Percentiles rank a stretch among this genome's conserved stretches.
phyloP scores from a whole-genome alignment of 2,329 filamentous ascomycete species.

The Fusarium coicis region DNA sequence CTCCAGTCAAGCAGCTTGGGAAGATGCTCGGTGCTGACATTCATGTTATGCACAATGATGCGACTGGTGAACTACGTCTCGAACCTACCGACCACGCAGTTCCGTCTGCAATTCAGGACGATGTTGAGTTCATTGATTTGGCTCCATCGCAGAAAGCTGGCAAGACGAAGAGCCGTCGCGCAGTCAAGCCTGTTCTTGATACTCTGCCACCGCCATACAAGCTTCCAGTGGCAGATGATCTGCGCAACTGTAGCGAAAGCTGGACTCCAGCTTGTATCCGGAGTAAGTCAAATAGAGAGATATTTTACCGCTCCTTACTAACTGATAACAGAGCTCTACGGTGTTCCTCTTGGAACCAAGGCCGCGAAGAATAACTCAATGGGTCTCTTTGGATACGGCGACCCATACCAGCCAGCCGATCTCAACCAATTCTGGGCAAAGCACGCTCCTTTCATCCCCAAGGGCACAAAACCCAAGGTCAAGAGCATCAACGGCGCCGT shows the following conservation, averaged over 20 bases:
- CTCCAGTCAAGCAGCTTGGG: not conserved
- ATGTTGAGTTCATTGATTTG: not conserved
- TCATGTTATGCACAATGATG: not conserved
- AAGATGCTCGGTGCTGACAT: not conserved
- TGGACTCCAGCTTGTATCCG: slow-evolving; percentile 7
- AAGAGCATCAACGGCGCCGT: not conserved
- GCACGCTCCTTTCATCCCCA: not conserved
- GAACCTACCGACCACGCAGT: not conserved
- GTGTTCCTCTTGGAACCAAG: not conserved
- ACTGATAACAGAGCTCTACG: not conserved
- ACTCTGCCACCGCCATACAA: not conserved
- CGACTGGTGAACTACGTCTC: not conserved
- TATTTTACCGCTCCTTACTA: fast-evolving
- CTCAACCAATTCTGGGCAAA: not conserved
- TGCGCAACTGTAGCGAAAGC: not conserved
- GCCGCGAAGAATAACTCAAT: not conserved
- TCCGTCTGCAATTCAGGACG: not conserved
- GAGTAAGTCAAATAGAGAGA: not conserved
- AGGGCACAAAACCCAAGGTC: not conserved
- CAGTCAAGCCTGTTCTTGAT: not conserved
- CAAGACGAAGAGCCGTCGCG: not conserved
- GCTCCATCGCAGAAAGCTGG: not conserved
- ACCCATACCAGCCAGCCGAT: not conserved
- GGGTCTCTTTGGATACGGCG: not conserved
- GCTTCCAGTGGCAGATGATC: not conserved